phyloP scores from a whole-genome alignment of 2,329 filamentous ascomycete species.

The Zalaria sp. region DNA sequence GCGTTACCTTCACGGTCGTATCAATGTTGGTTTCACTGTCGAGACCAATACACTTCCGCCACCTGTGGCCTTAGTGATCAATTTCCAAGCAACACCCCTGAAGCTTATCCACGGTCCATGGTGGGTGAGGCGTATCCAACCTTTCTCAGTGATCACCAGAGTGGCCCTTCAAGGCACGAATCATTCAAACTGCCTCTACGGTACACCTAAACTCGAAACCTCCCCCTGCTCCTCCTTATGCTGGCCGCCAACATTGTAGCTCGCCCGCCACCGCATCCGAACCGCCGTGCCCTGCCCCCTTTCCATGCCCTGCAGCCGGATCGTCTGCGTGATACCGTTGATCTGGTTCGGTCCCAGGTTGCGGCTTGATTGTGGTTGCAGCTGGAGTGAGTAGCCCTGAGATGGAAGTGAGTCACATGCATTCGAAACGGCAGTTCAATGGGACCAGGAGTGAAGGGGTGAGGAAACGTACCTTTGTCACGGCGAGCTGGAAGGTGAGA shows the following conservation, averaged over 20 bases:
- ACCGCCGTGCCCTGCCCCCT: constrained; percentile 60
- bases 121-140: too few relatives aligned
- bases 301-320: constrained; percentile 64
- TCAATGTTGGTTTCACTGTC: too few relatives aligned
- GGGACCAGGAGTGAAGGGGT: background rate
- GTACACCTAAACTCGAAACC: constrained; percentile 44
- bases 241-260: constrained; percentile 54
- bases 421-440: background rate
- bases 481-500: constrained; percentile 81
- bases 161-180: background rate
- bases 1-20: too few relatives aligned
- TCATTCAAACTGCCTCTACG: background rate
- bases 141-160: too few relatives aligned
- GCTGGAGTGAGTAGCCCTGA: constrained; percentile 65
- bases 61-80: too few relatives aligned
- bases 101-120: too few relatives aligned
- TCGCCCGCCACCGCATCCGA: constrained; percentile 79
- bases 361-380: constrained; percentile 75
- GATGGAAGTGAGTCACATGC: background rate
- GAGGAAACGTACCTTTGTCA: constrained; percentile 60
- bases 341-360: constrained; percentile 56
- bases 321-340: constrained; percentile 68
- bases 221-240: constrained; percentile 69
- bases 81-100: too few relatives aligned
- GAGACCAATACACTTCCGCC: too few relatives aligned